phyloP scores from a whole-genome alignment of 2,329 filamentous ascomycete species.

The Penicillium expansum region DNA sequence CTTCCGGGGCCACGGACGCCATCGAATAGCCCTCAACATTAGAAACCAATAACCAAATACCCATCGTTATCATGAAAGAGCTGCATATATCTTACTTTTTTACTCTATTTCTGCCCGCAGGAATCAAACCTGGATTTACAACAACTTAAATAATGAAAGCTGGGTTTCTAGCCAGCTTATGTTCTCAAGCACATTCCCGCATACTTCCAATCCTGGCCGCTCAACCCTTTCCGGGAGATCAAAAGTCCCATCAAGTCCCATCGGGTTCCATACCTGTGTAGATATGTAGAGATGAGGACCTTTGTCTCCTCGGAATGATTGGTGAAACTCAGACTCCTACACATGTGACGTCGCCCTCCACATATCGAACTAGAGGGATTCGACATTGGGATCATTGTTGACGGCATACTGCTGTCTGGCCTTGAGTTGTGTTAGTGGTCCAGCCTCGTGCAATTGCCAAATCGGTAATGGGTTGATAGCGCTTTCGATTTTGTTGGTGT shows the following conservation, averaged over 20 bases:
- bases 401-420: not conserved
- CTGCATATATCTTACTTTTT: not conserved
- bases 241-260: slow-evolving; percentile 29
- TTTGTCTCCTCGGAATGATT: slow-evolving; percentile 39
- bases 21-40: not conserved
- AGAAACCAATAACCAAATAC: not conserved
- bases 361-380: slow-evolving; percentile 15
- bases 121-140: not conserved
- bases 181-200: slow-evolving; percentile 19
- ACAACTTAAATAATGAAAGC: not conserved
- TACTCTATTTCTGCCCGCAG: not conserved
- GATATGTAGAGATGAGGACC: slow-evolving; percentile 29
- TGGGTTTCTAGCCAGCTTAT: not conserved
- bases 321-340: slow-evolving; percentile 34
- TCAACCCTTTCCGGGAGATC: slow-evolving; percentile 22
- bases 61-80: not conserved
- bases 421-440: not conserved
- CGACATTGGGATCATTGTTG: not conserved
- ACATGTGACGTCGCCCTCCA: slow-evolving; percentile 18
- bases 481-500: not conserved
- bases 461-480: not conserved
- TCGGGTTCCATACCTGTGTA: slow-evolving; percentile 34
- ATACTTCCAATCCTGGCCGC: slow-evolving; percentile 29
- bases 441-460: not conserved
- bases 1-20: not conserved